These are phyloP conservation scores for Trapa incisa DNA, from an alignment of 345 rosid species.

Conservation along the genomic window DNA sequence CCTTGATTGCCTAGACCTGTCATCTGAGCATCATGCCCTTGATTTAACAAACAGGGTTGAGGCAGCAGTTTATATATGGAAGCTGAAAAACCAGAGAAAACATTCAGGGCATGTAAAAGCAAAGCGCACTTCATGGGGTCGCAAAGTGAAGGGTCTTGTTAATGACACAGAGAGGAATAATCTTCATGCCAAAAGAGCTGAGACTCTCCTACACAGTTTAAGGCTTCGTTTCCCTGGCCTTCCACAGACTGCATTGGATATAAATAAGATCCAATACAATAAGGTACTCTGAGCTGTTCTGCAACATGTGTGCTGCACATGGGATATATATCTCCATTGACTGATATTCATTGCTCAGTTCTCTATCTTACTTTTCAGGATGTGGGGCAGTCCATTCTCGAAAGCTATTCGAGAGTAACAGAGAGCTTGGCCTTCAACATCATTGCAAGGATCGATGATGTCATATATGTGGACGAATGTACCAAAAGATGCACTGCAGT, in stretches of 20 bases:
- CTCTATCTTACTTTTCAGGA: conserved; percentile 36
- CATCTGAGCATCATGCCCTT: conserved; percentile 74
- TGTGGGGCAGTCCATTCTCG: conserved; percentile 92
- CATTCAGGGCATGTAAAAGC: conserved; percentile 26
- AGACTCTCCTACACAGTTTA: conserved; percentile 14
- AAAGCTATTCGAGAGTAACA: conserved; percentile 96
- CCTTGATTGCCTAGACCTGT: conserved; percentile 74
- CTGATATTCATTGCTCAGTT: neutral
- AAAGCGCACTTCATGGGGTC: conserved; percentile 62
- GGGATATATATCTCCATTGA: too few species aligned
- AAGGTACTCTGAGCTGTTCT: conserved; percentile 25
- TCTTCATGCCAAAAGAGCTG: conserved; percentile 60
- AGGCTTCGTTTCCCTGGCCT: conserved; percentile 57
- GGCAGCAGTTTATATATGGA: conserved; percentile 79
- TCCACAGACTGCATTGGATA: too few species aligned
- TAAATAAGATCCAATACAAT: conserved; percentile 78
- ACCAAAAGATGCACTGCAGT: conserved; percentile 39
- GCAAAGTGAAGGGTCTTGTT: conserved; percentile 81
- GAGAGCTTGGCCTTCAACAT: conserved; percentile 98
- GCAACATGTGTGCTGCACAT: neutral
- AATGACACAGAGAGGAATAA: conserved; percentile 43
- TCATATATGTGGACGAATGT: conserved; percentile 79
- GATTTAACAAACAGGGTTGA: conserved; percentile 80
- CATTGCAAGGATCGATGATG: conserved; percentile 95
- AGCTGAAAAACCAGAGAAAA: conserved; percentile 45